These are phyloP conservation scores for Coemansia sp. DNA, from an alignment of 192 early-diverging fungal species.

Conservation along the genomic window DNA sequence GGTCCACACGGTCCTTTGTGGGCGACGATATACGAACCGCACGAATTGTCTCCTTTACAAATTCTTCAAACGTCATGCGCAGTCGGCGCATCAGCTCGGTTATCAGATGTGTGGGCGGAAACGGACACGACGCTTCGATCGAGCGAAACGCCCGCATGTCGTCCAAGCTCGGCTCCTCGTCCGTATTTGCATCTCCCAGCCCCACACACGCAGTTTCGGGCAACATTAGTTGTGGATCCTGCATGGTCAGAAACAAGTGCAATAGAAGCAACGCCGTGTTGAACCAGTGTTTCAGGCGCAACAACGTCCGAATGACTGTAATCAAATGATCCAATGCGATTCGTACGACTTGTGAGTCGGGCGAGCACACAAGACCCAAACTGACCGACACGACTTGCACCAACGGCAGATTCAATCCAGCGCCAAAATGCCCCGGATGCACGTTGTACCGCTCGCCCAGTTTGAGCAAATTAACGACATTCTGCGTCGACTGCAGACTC, in stretches of 20 bases:
- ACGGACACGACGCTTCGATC: constrained; percentile 42
- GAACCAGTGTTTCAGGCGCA: constrained; percentile 55
- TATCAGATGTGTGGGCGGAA: constrained; percentile 38
- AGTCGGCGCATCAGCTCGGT: constrained; percentile 49
- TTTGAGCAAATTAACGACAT: constrained; percentile 47
- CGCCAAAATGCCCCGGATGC: constrained; percentile 50
- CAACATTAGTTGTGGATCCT: constrained; percentile 42
- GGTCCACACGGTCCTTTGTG: constrained; percentile 32
- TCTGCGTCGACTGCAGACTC: constrained; percentile 53
- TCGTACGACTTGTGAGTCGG: constrained; percentile 41
- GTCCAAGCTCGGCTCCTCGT: neutral
- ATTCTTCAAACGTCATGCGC: constrained; percentile 46
- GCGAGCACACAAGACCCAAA: constrained; percentile 46
- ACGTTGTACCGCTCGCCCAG: constrained; percentile 44
- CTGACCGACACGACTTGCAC: constrained; percentile 50
- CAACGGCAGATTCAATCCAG: constrained; percentile 43
- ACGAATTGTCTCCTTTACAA: constrained; percentile 49
- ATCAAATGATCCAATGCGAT: constrained; percentile 46
- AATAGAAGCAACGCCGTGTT: constrained; percentile 51
- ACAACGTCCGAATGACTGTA: constrained; percentile 43
- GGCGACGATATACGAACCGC: constrained; percentile 47
- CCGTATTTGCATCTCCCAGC: neutral
- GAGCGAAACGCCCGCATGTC: constrained; percentile 7
- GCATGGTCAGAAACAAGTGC: constrained; percentile 50
- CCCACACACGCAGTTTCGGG: constrained; percentile 19